Percentiles rank a stretch among this genome's conserved stretches.
Evolutionary conservation across 202 grass and related monocot genomes (phyloP).

Genomic region (Hordeum pubiflorum): DNA sequence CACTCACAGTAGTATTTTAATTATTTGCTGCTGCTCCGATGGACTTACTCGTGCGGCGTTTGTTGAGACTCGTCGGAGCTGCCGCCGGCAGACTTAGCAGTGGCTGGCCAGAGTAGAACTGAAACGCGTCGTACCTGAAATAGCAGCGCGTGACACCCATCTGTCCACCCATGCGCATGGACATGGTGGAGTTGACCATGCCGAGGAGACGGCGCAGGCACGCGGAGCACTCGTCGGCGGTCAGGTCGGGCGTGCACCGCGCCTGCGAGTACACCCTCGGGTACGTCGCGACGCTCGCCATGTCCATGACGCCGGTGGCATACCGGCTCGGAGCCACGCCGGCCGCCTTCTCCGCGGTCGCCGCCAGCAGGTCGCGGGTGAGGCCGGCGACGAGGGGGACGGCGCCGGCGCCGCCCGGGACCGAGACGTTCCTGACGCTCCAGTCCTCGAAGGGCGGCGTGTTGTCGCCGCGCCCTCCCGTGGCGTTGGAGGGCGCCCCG

Average conservation of each 20-base stretch:
- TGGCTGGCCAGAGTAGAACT: not conserved
- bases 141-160: constrained; percentile 27
- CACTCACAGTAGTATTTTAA: not conserved
- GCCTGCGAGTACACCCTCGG: constrained; percentile 34
- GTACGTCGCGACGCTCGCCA: not conserved
- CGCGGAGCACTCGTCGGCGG: constrained; percentile 14
- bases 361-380: not conserved
- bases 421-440: not conserved
- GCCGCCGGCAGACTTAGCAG: not conserved
- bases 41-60: not conserved
- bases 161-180: not conserved
- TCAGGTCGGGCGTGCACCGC: constrained; percentile 35
- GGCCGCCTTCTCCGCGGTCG: not conserved
- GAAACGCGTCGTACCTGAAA: constrained; percentile 45
- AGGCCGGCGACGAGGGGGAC: not conserved
- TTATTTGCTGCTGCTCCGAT: not conserved
- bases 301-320: constrained; percentile 37
- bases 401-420: not conserved
- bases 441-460: not conserved
- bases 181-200: constrained; percentile 17
- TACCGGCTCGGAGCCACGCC: not conserved
- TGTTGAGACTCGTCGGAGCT: not conserved
- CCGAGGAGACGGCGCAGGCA: constrained; percentile 8
- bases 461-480: not conserved
- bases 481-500: not conserved